Conservation (phyloP, 306 rosid species). For the Acacia melanoxylon region DNA sequence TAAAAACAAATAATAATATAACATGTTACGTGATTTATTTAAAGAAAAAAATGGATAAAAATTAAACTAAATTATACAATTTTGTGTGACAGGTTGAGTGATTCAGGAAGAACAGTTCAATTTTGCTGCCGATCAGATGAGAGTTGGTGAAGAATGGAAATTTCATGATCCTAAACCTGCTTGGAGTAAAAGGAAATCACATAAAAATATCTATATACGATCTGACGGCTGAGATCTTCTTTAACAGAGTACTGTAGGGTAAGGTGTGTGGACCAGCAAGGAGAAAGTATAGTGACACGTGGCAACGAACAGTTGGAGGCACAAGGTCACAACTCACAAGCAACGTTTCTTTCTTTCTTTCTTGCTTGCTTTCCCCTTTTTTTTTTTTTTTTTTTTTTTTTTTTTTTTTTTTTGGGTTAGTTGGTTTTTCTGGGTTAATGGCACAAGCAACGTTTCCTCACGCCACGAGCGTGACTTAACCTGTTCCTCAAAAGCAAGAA, state of each 20-base stretch:
- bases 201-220: not conserved
- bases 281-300: slow-evolving; percentile 20
- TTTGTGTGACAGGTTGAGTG: not conserved
- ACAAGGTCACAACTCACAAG: not conserved
- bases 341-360: slow-evolving; percentile 28
- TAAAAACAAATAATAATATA: too few species aligned
- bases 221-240: not conserved
- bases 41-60: not conserved
- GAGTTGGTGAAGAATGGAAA: slow-evolving; percentile 9
- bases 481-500: slow-evolving; percentile 21
- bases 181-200: not conserved
- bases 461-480: slow-evolving; percentile 33
- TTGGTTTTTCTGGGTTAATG: not conserved
- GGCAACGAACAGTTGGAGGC: slow-evolving; percentile 22
- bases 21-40: not conserved
- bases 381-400: not conserved
- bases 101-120: not conserved
- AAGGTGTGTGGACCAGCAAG: not conserved
- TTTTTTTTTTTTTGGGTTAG: not conserved
- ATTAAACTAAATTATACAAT: not conserved
- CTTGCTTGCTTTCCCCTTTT: too few species aligned
- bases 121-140: not conserved
- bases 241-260: not conserved
- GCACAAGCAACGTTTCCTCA: slow-evolving; percentile 40
- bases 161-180: slow-evolving; percentile 1